A percentile compares a stretch with the other conserved stretches of the same genome.
These are phyloP conservation scores for Hanseniaspora singularis DNA, from an alignment of 805 yeast genomes.

Conservation along the genomic window DNA sequence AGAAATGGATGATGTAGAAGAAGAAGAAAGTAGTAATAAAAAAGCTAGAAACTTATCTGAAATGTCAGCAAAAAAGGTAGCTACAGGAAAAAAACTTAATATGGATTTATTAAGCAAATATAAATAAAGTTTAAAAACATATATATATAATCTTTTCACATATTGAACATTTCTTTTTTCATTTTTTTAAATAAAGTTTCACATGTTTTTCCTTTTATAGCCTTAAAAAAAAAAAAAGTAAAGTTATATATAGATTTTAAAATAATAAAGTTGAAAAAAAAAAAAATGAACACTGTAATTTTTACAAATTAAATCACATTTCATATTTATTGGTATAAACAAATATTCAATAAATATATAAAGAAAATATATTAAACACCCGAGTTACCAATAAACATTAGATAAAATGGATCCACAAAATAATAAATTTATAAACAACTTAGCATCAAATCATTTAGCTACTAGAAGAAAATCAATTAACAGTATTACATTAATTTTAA, in stretches of 20 bases:
- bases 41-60: slow-evolving; percentile 9
- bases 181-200: neutral
- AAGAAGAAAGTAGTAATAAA: neutral
- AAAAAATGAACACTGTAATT: too few relatives aligned
- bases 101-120: slow-evolving; percentile 9
- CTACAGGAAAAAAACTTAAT: slow-evolving; percentile 1
- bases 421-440: slow-evolving; percentile 54
- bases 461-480: slow-evolving; percentile 60
- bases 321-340: too few relatives aligned
- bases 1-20: neutral
- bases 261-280: too few relatives aligned
- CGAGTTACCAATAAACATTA: too few relatives aligned
- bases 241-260: too few relatives aligned
- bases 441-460: slow-evolving; percentile 68
- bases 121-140: neutral
- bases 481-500: slow-evolving; percentile 39
- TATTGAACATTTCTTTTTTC: neutral
- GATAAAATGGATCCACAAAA: slow-evolving; percentile 26
- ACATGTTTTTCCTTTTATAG: too few relatives aligned
- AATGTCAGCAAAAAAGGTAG: neutral
- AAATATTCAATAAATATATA: too few relatives aligned
- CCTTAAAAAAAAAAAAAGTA: too few relatives aligned
- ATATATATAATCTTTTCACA: too few relatives aligned
- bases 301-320: too few relatives aligned
- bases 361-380: too few relatives aligned